Conservation (phyloP, 768 basidiomycete genomes). For the Tubosaeta sp. region DNA sequence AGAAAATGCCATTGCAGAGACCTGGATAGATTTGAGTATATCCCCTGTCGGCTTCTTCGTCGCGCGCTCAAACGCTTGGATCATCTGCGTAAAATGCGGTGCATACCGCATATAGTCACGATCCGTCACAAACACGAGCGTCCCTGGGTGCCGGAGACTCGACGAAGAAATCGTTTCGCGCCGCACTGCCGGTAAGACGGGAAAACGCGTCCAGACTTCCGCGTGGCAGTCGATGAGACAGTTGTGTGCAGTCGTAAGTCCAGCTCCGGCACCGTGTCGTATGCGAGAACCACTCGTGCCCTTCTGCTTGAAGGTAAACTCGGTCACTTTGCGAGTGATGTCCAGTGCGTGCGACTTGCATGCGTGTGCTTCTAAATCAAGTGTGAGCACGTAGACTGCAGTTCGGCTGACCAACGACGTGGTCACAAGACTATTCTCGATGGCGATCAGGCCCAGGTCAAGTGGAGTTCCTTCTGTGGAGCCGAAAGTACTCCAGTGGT, state of each 20-base stretch:
- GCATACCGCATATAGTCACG: slow-evolving; percentile 32
- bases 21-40: slow-evolving; percentile 35
- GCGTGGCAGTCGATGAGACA: slow-evolving; percentile 51
- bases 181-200: slow-evolving; percentile 49
- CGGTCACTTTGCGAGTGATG: slow-evolving; percentile 52
- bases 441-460: slow-evolving; percentile 24
- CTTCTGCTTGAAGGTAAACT: slow-evolving; percentile 51
- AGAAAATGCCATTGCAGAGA: slow-evolving; percentile 30
- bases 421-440: slow-evolving; percentile 23
- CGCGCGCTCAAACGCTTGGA: slow-evolving; percentile 42
- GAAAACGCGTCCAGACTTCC: slow-evolving; percentile 60
- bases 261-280: neutral
- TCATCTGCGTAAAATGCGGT: slow-evolving; percentile 43
- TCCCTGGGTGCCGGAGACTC: slow-evolving; percentile 28
- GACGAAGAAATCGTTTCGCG: slow-evolving; percentile 40
- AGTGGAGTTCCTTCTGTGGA: slow-evolving; percentile 42
- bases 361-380: slow-evolving; percentile 31
- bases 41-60: slow-evolving; percentile 52
- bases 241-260: slow-evolving; percentile 38
- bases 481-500: slow-evolving; percentile 58
- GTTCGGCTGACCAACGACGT: slow-evolving; percentile 45
- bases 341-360: slow-evolving; percentile 44
- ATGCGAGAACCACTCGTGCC: slow-evolving; percentile 17
- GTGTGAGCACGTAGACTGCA: slow-evolving; percentile 39
- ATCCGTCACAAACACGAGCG: slow-evolving; percentile 44